phyloP scores from a whole-genome alignment of 352 stramenopile genomes.

The Globisporangium lucens region DNA sequence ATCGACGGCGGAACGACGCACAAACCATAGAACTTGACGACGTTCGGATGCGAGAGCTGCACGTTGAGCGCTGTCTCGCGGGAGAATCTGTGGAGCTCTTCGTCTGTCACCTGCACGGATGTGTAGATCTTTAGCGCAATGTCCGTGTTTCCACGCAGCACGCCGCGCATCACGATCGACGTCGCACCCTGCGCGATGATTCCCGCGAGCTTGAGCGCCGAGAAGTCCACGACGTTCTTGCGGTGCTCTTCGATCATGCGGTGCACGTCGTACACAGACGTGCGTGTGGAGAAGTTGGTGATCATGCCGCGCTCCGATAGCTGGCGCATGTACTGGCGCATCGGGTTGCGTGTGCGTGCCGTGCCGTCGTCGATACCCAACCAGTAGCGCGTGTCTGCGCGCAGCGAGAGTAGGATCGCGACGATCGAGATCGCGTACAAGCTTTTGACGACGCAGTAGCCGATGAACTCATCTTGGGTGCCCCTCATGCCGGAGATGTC shows the following conservation, averaged over 20 bases:
- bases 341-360: conserved; percentile 43
- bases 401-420: conserved; percentile 67
- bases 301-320: conserved; percentile 83
- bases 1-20: conserved; percentile 84
- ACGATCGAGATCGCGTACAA: conserved; percentile 67
- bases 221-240: conserved; percentile 83
- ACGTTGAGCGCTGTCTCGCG: conserved; percentile 79
- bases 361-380: conserved; percentile 72
- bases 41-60: conserved; percentile 79
- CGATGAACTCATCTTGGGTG: conserved; percentile 31
- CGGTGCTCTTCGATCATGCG: conserved; percentile 86
- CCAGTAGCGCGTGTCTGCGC: conserved; percentile 83
- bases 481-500: conserved; percentile 30
- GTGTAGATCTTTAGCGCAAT: conserved; percentile 89
- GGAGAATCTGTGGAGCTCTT: conserved; percentile 79
- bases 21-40: conserved; percentile 78
- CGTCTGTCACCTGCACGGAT: conserved; percentile 75
- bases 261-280: conserved; percentile 86
- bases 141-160: conserved; percentile 43
- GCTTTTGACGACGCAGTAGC: conserved; percentile 44
- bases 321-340: conserved; percentile 71
- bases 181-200: conserved; percentile 80
- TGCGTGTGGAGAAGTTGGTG: conserved; percentile 85
- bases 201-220: conserved; percentile 61
- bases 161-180: conserved; percentile 79